Percentiles rank a stretch among this genome's conserved stretches.
phyloP scores from a whole-genome alignment of 345 rosid species.

The Mangifera indica region DNA sequence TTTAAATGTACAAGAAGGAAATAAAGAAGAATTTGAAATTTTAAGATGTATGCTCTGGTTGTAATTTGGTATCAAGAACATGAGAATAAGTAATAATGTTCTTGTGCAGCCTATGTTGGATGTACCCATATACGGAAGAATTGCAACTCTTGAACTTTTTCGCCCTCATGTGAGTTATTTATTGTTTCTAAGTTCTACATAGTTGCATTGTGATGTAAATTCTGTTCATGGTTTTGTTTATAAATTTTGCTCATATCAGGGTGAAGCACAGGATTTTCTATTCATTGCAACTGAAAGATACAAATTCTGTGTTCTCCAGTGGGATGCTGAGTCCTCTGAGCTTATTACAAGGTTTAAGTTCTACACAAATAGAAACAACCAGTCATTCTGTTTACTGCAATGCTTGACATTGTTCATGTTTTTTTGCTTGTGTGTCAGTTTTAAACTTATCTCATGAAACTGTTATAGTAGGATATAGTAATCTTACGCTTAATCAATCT shows the following conservation, averaged over 20 bases:
- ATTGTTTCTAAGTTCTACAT: not conserved
- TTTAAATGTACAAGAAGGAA: too few species aligned
- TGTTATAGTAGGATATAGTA: not conserved
- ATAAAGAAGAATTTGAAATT: too few species aligned
- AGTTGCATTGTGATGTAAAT: not conserved
- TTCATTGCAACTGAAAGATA: slow-evolving; percentile 89
- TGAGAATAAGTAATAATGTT: slow-evolving; percentile 11
- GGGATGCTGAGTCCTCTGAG: slow-evolving; percentile 81
- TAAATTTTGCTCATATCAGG: slow-evolving; percentile 42
- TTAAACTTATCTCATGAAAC: not conserved
- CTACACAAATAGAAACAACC: not conserved
- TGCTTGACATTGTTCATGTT: not conserved
- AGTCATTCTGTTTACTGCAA: not conserved
- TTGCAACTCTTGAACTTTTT: slow-evolving; percentile 85
- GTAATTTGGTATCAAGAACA: not conserved
- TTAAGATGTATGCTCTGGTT: not conserved
- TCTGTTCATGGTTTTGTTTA: not conserved
- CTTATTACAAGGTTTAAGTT: slow-evolving; percentile 71
- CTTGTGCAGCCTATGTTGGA: slow-evolving; percentile 76
- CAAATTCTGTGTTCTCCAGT: slow-evolving; percentile 88
- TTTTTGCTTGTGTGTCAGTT: not conserved
- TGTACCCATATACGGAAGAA: slow-evolving; percentile 93
- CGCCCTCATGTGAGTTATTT: slow-evolving; percentile 79
- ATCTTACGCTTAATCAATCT: not conserved
- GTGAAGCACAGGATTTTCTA: slow-evolving; percentile 86